Evolutionary conservation across 2,329 filamentous ascomycete genomes (phyloP).

Genomic region (Bipolaris sorokiniana): DNA sequence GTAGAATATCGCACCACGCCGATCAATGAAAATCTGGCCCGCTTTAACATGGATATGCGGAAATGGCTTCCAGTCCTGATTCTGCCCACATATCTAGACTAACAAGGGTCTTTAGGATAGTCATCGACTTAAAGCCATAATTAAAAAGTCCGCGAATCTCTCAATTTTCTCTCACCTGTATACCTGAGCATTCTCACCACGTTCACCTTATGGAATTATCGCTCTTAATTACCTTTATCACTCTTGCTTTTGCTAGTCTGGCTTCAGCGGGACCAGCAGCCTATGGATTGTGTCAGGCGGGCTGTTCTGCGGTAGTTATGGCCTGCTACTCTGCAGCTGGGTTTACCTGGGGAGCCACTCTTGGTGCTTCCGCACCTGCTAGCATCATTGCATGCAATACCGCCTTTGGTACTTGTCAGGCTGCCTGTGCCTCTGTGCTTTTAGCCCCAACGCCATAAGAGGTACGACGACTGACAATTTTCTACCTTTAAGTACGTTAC

Average conservation of each 20-base stretch:
- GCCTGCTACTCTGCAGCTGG: conserved; percentile 57
- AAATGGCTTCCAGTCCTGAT: no score
- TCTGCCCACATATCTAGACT: no score
- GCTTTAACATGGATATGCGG: no score
- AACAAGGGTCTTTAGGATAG: background rate
- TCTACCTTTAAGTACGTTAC: background rate
- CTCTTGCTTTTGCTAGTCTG: background rate
- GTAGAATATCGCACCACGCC: no score
- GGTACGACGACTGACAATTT: background rate
- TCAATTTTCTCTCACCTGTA: background rate
- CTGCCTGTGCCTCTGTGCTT: conserved; percentile 50
- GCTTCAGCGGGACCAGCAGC: conserved; percentile 39
- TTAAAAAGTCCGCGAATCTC: background rate
- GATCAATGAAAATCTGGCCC: no score
- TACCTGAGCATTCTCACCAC: background rate
- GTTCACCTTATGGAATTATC: background rate
- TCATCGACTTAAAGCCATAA: background rate
- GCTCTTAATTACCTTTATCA: background rate
- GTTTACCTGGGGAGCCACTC: conserved; percentile 51
- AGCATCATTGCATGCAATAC: conserved; percentile 54
- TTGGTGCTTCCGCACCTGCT: conserved; percentile 50
- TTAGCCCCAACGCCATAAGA: conserved; percentile 44
- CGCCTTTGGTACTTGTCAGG: conserved; percentile 55
- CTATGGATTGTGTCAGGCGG: conserved; percentile 58
- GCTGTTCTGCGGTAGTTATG: conserved; percentile 54